Percentiles rank a stretch among this genome's conserved stretches.
These are phyloP conservation scores for Amphibolis antarctica DNA, from an alignment of 106 monocot genomes.

Conservation along the genomic window DNA sequence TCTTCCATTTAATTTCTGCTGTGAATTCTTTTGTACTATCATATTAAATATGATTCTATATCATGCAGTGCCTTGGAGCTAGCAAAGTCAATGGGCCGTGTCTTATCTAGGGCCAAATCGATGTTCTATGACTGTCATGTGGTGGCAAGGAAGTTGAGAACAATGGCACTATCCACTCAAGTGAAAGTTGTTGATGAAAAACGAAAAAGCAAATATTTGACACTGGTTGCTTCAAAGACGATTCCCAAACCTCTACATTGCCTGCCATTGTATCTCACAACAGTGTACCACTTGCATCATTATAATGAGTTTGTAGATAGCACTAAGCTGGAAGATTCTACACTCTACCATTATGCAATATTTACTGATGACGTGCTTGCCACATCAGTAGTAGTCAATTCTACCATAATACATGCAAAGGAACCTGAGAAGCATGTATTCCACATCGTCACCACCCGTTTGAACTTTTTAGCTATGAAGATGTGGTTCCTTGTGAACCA, in stretches of 20 bases:
- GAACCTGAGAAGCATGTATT: constrained; percentile 42
- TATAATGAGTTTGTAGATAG: constrained; percentile 7
- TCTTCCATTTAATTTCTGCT: background rate
- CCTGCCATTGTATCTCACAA: constrained; percentile 31
- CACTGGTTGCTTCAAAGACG: constrained; percentile 31
- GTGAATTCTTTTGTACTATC: background rate
- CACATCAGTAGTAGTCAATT: constrained; percentile 41
- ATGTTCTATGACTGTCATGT: constrained; percentile 21
- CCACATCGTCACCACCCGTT: constrained; percentile 35
- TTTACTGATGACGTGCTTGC: constrained; percentile 48
- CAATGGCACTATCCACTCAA: constrained; percentile 32
- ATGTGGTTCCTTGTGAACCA: constrained; percentile 32
- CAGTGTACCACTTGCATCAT: constrained; percentile 26
- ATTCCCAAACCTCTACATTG: constrained; percentile 37
- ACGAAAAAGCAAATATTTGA: constrained; percentile 29
- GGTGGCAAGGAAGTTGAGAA: constrained; percentile 32
- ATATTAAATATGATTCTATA: background rate
- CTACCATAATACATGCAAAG: constrained; percentile 24
- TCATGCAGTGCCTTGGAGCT: constrained; percentile 16
- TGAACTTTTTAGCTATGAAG: constrained; percentile 38
- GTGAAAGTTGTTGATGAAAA: constrained; percentile 16
- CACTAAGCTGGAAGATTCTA: constrained; percentile 23
- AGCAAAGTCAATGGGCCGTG: constrained; percentile 30
- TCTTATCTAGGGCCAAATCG: constrained; percentile 23
- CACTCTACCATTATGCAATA: constrained; percentile 42